These are phyloP conservation scores for Neopestalotiopsis clavispora DNA, from an alignment of 2,329 filamentous ascomycete species.

Conservation along the genomic window DNA sequence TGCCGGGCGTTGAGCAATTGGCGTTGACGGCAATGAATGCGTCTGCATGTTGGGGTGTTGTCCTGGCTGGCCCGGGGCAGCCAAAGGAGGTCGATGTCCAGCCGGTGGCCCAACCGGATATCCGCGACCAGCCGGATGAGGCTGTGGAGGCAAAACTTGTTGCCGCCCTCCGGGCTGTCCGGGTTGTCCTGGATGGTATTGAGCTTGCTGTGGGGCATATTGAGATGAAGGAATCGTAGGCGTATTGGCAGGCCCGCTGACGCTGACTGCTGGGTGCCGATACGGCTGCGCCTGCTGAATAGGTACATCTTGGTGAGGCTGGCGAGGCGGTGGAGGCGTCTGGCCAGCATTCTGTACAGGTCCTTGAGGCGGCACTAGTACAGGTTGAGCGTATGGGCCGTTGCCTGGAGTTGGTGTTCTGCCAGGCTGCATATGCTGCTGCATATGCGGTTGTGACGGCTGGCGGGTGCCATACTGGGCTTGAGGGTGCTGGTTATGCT, in stretches of 20 bases:
- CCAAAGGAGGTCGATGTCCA: slow-evolving; percentile 13
- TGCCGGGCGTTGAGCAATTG: slow-evolving; percentile 12
- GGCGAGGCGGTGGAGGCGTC: slow-evolving; percentile 34
- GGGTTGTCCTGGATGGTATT: slow-evolving; percentile 23
- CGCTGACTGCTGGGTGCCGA: slow-evolving; percentile 23
- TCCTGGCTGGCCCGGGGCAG: slow-evolving; percentile 5
- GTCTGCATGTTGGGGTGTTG: slow-evolving; percentile 18
- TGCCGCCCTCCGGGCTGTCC: slow-evolving; percentile 25
- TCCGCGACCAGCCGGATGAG: slow-evolving; percentile 11
- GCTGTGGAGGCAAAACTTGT: slow-evolving; percentile 10
- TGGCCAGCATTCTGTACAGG: slow-evolving; percentile 35
- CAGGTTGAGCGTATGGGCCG: slow-evolving; percentile 32
- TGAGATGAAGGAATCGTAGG: slow-evolving; percentile 21
- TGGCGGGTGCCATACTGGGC: slow-evolving; percentile 28
- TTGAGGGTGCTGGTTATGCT: slow-evolving; percentile 31
- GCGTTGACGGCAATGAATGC: slow-evolving; percentile 15
- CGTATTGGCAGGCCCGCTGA: slow-evolving; percentile 21
- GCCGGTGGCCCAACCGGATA: slow-evolving; percentile 6
- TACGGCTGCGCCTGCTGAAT: slow-evolving; percentile 30
- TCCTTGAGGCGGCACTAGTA: slow-evolving; percentile 37
- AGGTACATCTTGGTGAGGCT: slow-evolving; percentile 34
- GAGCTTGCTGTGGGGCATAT: slow-evolving; percentile 27
- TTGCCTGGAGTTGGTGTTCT: slow-evolving; percentile 39
- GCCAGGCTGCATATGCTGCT: slow-evolving; percentile 30
- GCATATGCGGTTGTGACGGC: slow-evolving; percentile 26